These are phyloP conservation scores for Xylaria longipes DNA, from an alignment of 495 filamentous ascomycete species.

Conservation along the genomic window DNA sequence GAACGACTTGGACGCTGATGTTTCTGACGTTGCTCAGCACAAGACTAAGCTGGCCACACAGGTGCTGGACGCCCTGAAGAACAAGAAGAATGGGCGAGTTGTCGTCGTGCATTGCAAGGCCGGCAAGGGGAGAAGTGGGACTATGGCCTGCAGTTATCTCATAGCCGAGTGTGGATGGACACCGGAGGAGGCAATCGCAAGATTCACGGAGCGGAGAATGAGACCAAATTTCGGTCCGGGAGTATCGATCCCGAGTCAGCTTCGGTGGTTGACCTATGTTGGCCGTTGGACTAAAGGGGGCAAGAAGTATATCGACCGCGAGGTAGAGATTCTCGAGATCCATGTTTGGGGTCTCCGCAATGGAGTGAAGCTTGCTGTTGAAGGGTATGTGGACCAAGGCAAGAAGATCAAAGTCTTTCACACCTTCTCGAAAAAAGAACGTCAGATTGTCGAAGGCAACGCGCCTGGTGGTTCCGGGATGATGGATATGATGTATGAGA, in stretches of 20 bases:
- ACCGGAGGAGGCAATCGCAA: constrained; percentile 73
- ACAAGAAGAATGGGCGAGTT: constrained; percentile 59
- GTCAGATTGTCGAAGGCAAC: constrained; percentile 70
- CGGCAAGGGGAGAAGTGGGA: constrained; percentile 94
- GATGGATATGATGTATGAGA: constrained; percentile 59
- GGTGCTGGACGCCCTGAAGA: constrained; percentile 32
- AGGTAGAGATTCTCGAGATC: constrained; percentile 84
- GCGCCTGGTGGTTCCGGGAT: constrained; percentile 54
- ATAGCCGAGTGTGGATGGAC: constrained; percentile 91
- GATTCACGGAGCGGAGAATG: constrained; percentile 91
- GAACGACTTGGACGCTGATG: constrained; percentile 48
- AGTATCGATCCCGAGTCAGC: constrained; percentile 91
- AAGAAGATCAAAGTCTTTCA: constrained; percentile 86
- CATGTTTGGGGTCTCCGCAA: constrained; percentile 89
- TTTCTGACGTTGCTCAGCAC: constrained; percentile 9
- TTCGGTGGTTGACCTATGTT: constrained; percentile 88
- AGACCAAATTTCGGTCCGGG: constrained; percentile 83
- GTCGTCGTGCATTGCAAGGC: constrained; percentile 97
- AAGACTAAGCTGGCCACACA: constrained; percentile 36
- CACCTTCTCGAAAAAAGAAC: constrained; percentile 75
- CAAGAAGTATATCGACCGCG: constrained; percentile 83
- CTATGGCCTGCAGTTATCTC: constrained; percentile 82
- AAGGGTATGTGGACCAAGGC: constrained; percentile 86
- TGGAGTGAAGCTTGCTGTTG: constrained; percentile 85
- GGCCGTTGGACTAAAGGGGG: constrained; percentile 76